A percentile compares a stretch with the other conserved stretches of the same genome.
These are phyloP conservation scores for Wickerhamiella bombiphila DNA, from an alignment of 805 yeast genomes.

Conservation along the genomic window DNA sequence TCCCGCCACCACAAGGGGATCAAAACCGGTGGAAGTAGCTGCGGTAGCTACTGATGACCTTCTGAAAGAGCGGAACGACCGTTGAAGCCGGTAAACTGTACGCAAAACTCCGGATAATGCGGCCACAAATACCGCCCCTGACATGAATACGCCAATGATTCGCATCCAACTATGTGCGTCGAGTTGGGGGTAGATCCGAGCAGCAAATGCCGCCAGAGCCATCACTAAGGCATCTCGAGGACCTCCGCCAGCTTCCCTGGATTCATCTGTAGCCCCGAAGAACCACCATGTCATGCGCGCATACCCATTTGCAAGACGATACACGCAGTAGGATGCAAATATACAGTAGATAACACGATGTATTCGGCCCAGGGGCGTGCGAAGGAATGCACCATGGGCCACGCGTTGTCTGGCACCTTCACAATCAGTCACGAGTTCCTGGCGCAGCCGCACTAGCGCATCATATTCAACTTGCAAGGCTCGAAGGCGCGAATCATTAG, in stretches of 20 bases:
- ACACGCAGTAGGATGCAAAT: conserved; percentile 29
- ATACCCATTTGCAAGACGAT: conserved; percentile 25
- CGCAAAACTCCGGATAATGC: conserved; percentile 25
- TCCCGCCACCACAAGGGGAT: conserved; percentile 24
- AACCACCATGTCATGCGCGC: conserved; percentile 18
- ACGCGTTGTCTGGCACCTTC: conserved; percentile 16
- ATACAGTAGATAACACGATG: conserved; percentile 17
- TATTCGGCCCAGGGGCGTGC: conserved; percentile 23
- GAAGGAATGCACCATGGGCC: conserved; percentile 16
- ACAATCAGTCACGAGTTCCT: conserved; percentile 24
- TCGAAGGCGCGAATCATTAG: conserved; percentile 2
- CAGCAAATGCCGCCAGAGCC: conserved; percentile 12
- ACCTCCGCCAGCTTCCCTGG: conserved; percentile 7
- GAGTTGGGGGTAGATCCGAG: conserved; percentile 13
- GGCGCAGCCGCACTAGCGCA: conserved; percentile 23
- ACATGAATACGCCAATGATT: conserved; percentile 27
- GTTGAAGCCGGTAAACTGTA: conserved; percentile 10
- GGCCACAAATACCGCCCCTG: conserved; percentile 26
- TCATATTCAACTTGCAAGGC: conserved; percentile 19
- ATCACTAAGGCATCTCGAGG: conserved; percentile 18
- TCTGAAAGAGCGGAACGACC: conserved; percentile 8
- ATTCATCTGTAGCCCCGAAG: conserved; percentile 6
- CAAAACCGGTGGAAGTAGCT: conserved; percentile 6
- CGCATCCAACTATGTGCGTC: conserved; percentile 26
- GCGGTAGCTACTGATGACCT: background rate